These are phyloP conservation scores for Pseudocercospora pini-densiflorae DNA, from an alignment of 2,329 filamentous ascomycete species.

Conservation along the genomic window DNA sequence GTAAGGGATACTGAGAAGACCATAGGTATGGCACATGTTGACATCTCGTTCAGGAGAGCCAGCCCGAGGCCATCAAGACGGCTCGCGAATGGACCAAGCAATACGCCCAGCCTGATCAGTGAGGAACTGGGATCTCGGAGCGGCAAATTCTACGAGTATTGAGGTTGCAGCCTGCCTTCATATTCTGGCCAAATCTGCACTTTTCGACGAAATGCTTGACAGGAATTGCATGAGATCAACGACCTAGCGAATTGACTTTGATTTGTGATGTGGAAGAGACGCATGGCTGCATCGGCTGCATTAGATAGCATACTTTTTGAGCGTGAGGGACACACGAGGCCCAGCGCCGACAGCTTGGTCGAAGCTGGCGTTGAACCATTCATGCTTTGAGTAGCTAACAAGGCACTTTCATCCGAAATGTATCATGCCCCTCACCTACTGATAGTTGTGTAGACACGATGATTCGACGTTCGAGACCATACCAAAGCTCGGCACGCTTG, in stretches of 20 bases:
- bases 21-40: conserved; percentile 11
- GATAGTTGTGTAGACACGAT: background rate
- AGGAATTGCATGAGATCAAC: background rate
- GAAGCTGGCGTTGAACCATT: background rate
- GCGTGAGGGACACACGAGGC: background rate
- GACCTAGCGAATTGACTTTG: background rate
- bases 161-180: background rate
- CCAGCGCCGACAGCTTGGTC: background rate
- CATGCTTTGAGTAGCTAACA: background rate
- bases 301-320: conserved; percentile 11
- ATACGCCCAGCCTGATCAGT: conserved; percentile 60
- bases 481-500: background rate
- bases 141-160: conserved; percentile 6
- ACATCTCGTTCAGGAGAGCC: conserved; percentile 66
- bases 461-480: background rate
- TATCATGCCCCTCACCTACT: background rate
- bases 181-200: background rate
- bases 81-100: conserved; percentile 90
- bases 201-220: background rate
- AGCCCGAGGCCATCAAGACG: conserved; percentile 88
- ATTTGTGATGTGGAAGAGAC: background rate
- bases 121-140: background rate
- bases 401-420: background rate
- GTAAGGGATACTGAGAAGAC: conserved; percentile 21
- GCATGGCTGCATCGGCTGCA: background rate